Percentiles rank a stretch among this genome's conserved stretches.
These are phyloP conservation scores for Nemania abortiva DNA, from an alignment of 2,329 filamentous ascomycete genomes.

Conservation along the genomic window DNA sequence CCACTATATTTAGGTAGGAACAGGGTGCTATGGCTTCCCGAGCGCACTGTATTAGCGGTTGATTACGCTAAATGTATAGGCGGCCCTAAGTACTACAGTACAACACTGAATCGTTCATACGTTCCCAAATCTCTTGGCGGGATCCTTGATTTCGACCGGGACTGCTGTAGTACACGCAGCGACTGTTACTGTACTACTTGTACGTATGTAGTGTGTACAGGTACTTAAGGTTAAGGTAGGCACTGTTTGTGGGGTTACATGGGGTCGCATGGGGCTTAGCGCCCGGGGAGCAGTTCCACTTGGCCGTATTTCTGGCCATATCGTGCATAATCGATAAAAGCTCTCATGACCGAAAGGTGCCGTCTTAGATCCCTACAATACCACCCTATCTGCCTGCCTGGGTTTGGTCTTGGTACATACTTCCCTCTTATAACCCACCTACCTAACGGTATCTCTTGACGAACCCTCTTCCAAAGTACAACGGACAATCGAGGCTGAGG, in stretches of 20 bases:
- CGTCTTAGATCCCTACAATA: background rate
- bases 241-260: constrained; percentile 5
- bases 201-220: no score
- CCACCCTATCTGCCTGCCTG: background rate
- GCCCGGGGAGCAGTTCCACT: constrained; percentile 19
- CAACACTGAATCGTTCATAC: no score
- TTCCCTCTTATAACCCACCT: background rate
- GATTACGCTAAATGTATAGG: no score
- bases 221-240: no score
- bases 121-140: no score
- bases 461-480: background rate
- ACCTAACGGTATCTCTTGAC: background rate
- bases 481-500: constrained; percentile 12
- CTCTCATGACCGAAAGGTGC: constrained; percentile 26
- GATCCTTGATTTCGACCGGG: no score
- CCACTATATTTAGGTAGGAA: no score
- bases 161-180: no score
- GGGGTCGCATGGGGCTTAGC: constrained; percentile 22
- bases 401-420: background rate
- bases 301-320: constrained; percentile 14
- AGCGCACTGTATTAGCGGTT: no score
- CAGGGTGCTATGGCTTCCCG: no score
- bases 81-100: no score
- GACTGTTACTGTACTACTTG: no score
- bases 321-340: constrained; percentile 50